Evolutionary conservation across 257 asterid genomes (phyloP), one percentile per base, ranked within the genome.

Genomic region (Handroanthus guayacan): DNA sequence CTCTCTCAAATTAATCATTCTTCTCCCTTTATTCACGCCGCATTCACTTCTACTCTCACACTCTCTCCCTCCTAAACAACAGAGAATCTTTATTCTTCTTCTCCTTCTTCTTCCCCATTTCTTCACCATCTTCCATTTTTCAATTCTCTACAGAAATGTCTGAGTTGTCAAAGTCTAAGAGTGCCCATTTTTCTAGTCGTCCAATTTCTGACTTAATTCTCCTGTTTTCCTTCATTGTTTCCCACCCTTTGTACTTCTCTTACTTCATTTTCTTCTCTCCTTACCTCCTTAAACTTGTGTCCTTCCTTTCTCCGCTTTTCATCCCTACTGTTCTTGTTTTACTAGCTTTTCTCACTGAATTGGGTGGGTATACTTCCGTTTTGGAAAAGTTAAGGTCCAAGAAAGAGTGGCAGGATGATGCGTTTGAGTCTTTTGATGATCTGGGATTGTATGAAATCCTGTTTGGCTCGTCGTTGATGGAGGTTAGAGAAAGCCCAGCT

Each of bases 231-330:
- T 80, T 82, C 85, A 44, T 92, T 72, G 48, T 86, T 67, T 90
- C 94, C 50, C 90, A 87, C 57, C 92, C 90, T n/a, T 83, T 91
- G 65, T 88, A 90, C 85, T 84, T 88, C 17, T 82, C 87, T 0
- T 86, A 81, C 92, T 74, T 90, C 79, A 38, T 88, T 48, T 86
- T 87, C 96, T 90, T 92, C 89, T 82, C 83, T 0, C 97, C 91
- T 4, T 89, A 79, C 83, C 74, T 91, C 18, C 75, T 90, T 45
- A 86, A 79, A 58, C 68, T 89, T 79, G 3, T 90, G n/a, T 83
- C 89, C 3, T 95, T 86, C 57, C 90, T 92, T 74, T 92, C 86
- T 55, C 97, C 97, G 66, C 97, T 94, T 48, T 79, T 92, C 84
- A 0, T 88, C 80, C 84, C 98, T 77, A 87, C 89, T 2, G 76